Evolutionary conservation across 2,329 filamentous ascomycete species (phyloP).

Genomic region (Colletotrichum spaethianum): DNA sequence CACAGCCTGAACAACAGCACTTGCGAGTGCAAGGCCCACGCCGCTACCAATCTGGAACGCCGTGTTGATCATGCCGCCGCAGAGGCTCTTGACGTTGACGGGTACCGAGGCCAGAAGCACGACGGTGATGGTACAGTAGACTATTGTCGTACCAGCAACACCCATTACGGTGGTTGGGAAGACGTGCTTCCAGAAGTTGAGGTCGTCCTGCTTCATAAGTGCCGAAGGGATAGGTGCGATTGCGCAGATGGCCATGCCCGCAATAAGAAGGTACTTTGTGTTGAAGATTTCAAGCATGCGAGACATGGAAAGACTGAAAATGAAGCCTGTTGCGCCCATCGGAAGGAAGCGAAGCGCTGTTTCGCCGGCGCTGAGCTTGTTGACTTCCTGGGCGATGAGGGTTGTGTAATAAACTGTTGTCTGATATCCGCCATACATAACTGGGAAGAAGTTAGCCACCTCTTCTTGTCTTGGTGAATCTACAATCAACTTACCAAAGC

Average conservation of each 20-base stretch:
- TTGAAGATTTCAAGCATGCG: conserved; percentile 37
- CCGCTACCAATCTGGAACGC: conserved; percentile 38
- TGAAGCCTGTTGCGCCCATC: conserved; percentile 32
- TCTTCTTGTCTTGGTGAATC: too few relatives aligned
- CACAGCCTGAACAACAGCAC: conserved; percentile 31
- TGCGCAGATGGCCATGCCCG: conserved; percentile 31
- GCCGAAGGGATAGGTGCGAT: conserved; percentile 30
- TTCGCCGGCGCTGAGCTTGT: conserved; percentile 30
- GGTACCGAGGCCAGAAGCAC: conserved; percentile 34
- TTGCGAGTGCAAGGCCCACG: conserved; percentile 23
- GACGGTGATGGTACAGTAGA: conserved; percentile 39
- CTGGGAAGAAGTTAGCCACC: background rate
- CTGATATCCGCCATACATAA: conserved; percentile 38
- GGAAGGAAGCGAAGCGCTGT: conserved; percentile 35
- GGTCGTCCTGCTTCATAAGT: conserved; percentile 29
- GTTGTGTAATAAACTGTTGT: conserved; percentile 38
- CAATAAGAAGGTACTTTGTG: conserved; percentile 23
- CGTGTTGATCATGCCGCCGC: conserved; percentile 36
- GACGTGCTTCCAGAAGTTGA: conserved; percentile 37
- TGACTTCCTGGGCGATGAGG: conserved; percentile 34
- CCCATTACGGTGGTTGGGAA: conserved; percentile 35
- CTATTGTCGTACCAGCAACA: conserved; percentile 32
- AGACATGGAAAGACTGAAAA: conserved; percentile 37
- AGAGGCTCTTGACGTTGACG: conserved; percentile 38
- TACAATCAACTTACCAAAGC: conserved; percentile 47